Evolutionary conservation across 2,329 filamentous ascomycete genomes (phyloP).

Genomic region (Stagonosporopsis tanaceti): DNA sequence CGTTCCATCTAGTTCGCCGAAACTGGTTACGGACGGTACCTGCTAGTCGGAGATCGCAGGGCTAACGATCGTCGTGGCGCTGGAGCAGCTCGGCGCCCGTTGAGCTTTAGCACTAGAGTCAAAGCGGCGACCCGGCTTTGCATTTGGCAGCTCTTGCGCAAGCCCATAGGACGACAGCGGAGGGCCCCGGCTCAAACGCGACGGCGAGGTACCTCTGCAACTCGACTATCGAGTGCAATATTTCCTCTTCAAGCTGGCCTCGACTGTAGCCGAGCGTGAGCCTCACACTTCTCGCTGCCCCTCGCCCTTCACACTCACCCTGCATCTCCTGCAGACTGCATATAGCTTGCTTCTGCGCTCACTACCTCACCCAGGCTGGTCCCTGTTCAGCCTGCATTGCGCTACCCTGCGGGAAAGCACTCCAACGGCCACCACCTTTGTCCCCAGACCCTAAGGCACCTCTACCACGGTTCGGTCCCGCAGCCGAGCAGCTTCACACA

Average conservation of each 20-base stretch:
- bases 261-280: conserved; percentile 22
- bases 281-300: conserved; percentile 18
- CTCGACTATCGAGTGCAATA: conserved; percentile 25
- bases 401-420: conserved; percentile 23
- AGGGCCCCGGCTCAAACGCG: conserved; percentile 32
- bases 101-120: conserved; percentile 37
- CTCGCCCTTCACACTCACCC: conserved; percentile 22
- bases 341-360: conserved; percentile 11
- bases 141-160: conserved; percentile 26
- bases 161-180: conserved; percentile 39
- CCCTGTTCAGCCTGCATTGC: conserved; percentile 24
- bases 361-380: conserved; percentile 15
- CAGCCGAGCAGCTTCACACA: conserved; percentile 19
- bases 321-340: conserved; percentile 19
- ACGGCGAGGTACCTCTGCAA: conserved; percentile 26
- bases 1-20: conserved; percentile 35
- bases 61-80: conserved; percentile 34
- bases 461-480: conserved; percentile 33
- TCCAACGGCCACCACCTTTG: conserved; percentile 26
- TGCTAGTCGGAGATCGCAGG: conserved; percentile 37
- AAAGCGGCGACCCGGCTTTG: conserved; percentile 30
- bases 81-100: conserved; percentile 40
- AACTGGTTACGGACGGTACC: conserved; percentile 33
- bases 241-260: conserved; percentile 24
- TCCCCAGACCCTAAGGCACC: conserved; percentile 18